Evolutionary conservation across 805 yeast species (phyloP).

Genomic region (Danielia reshetovae): DNA sequence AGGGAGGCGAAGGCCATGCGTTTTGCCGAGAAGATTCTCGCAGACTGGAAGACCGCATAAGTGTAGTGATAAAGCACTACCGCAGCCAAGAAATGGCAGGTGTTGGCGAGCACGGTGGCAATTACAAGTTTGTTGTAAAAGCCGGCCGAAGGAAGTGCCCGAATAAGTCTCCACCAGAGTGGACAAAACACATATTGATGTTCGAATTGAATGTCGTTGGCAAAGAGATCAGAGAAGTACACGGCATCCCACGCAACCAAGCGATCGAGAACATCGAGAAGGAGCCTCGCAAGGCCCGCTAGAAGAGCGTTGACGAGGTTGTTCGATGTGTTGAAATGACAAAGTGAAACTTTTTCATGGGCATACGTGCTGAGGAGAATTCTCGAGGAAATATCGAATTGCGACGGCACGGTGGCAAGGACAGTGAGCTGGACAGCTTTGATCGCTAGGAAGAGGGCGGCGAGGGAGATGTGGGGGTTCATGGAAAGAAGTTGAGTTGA

Average conservation of each 20-base stretch:
- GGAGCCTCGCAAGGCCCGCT: background rate
- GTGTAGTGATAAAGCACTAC: constrained; percentile 52
- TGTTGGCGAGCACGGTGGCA: constrained; percentile 47
- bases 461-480: constrained; percentile 6
- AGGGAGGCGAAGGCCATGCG: constrained; percentile 21
- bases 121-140: constrained; percentile 12
- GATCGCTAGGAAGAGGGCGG: constrained; percentile 22
- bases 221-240: constrained; percentile 60
- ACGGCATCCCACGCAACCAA: constrained; percentile 84
- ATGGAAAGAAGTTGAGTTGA: background rate
- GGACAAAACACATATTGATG: constrained; percentile 90
- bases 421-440: constrained; percentile 38
- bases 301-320: constrained; percentile 1
- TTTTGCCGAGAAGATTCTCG: constrained; percentile 16
- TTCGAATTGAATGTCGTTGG: constrained; percentile 56
- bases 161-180: constrained; percentile 60
- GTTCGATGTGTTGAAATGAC: constrained; percentile 8
- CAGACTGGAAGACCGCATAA: constrained; percentile 13
- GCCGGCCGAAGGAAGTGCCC: constrained; percentile 6
- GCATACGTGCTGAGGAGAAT: constrained; percentile 26
- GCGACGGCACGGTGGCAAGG: constrained; percentile 37
- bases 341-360: constrained; percentile 6
- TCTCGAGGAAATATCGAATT: constrained; percentile 47
- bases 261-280: constrained; percentile 37
- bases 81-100: constrained; percentile 47